Conservation (phyloP, 192 early-diverging fungal genomes). For the Coemansia sp. region DNA sequence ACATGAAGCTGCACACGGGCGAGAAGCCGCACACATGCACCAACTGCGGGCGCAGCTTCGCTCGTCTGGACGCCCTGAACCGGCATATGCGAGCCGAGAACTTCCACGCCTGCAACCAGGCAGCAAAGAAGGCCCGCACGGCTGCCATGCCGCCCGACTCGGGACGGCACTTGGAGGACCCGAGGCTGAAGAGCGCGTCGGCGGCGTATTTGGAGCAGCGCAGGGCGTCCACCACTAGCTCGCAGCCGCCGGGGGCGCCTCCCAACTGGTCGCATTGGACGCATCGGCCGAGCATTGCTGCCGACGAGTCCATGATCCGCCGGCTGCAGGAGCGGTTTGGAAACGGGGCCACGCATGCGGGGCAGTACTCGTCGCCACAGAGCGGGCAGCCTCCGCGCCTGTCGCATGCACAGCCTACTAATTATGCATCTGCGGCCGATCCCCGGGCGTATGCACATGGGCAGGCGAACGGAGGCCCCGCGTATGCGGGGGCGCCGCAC, state of each 20-base stretch:
- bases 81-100: conserved; percentile 67
- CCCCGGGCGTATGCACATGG: conserved; percentile 17
- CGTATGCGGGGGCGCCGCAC: neutral
- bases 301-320: conserved; percentile 52
- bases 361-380: neutral
- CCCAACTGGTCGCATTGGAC: conserved; percentile 47
- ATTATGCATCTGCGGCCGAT: conserved; percentile 13
- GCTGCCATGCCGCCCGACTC: conserved; percentile 14
- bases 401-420: conserved; percentile 8
- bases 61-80: conserved; percentile 76
- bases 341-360: too few relatives aligned
- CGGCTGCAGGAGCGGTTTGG: conserved; percentile 54
- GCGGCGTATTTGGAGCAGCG: conserved; percentile 36
- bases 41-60: conserved; percentile 77
- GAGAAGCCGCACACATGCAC: conserved; percentile 72
- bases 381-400: neutral
- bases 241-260: conserved; percentile 12
- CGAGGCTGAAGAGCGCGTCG: conserved; percentile 27
- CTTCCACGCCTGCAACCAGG: conserved; percentile 58
- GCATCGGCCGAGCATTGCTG: conserved; percentile 51
- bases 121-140: conserved; percentile 53
- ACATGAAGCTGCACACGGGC: conserved; percentile 77
- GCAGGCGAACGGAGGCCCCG: neutral
- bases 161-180: conserved; percentile 9
- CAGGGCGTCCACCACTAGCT: conserved; percentile 30